Percentiles rank a stretch among this genome's conserved stretches.
phyloP scores from a whole-genome alignment of 495 filamentous ascomycete species.

The Daldinia grandis region DNA sequence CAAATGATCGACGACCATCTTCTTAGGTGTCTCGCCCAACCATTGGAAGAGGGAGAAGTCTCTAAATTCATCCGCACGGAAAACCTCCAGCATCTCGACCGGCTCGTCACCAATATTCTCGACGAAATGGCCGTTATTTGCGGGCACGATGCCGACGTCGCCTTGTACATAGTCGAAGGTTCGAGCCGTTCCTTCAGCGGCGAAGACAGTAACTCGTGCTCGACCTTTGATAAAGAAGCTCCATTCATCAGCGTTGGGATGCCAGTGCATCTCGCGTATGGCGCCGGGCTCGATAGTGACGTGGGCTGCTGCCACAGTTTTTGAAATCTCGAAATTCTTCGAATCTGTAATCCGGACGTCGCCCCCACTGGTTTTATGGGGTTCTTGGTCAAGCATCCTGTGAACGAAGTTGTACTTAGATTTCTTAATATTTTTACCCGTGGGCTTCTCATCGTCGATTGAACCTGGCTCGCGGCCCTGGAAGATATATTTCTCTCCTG shows the following conservation, averaged over 20 bases:
- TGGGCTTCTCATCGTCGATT: conserved; percentile 54
- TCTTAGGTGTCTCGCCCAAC: conserved; percentile 70
- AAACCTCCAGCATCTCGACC: conserved; percentile 68
- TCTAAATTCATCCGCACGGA: conserved; percentile 64
- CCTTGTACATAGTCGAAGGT: conserved; percentile 60
- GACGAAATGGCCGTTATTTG: conserved; percentile 69
- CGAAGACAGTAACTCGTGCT: conserved; percentile 63
- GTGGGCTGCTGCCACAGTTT: conserved; percentile 70
- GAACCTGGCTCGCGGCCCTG: conserved; percentile 63
- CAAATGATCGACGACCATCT: conserved; percentile 68
- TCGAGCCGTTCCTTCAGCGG: conserved; percentile 56
- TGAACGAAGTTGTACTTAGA: conserved; percentile 69
- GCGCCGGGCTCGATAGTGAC: conserved; percentile 65
- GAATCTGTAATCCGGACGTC: conserved; percentile 70
- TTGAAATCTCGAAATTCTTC: conserved; percentile 70
- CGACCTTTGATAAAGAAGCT: conserved; percentile 62
- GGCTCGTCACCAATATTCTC: conserved; percentile 69
- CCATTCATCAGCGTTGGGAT: conserved; percentile 67
- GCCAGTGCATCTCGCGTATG: conserved; percentile 69
- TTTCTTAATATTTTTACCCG: conserved; percentile 61
- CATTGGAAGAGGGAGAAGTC: conserved; percentile 75
- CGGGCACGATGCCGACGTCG: conserved; percentile 68
- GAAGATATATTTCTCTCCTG: conserved; percentile 74
- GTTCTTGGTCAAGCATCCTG: conserved; percentile 66
- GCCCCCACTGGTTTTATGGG: conserved; percentile 63